Conservation (phyloP, 306 rosid species). For the Prosopis cineraria region DNA sequence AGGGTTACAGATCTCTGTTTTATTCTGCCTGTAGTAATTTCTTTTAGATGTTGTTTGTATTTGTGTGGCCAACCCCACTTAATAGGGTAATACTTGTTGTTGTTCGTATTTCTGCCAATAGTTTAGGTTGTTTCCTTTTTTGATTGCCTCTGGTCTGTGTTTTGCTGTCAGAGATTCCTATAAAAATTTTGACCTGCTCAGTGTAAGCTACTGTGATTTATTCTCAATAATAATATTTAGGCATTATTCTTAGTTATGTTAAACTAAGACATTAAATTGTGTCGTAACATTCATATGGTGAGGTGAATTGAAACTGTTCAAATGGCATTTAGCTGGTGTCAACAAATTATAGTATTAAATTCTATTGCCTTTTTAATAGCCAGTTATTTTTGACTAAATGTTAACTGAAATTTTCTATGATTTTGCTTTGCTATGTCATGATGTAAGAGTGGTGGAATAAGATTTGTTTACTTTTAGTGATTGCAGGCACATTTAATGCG, state of each 20-base stretch:
- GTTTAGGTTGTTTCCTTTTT: too few relatives aligned
- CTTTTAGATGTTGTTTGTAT: background rate
- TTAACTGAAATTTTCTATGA: slow-evolving; percentile 16
- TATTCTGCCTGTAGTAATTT: background rate
- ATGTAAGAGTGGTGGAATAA: slow-evolving; percentile 69
- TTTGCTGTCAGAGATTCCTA: too few relatives aligned
- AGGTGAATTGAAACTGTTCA: background rate
- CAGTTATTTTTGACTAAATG: slow-evolving; percentile 14
- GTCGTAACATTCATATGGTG: background rate
- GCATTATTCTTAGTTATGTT: background rate
- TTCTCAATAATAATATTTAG: too few relatives aligned
- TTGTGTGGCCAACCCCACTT: too few relatives aligned
- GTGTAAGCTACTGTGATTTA: too few relatives aligned
- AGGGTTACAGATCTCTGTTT: background rate
- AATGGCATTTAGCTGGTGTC: background rate
- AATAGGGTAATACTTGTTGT: too few relatives aligned
- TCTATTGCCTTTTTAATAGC: background rate
- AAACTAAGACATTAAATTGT: background rate
- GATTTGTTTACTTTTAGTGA: slow-evolving; percentile 88
- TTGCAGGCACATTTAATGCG: slow-evolving; percentile 99
- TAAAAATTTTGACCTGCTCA: too few relatives aligned
- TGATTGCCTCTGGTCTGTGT: too few relatives aligned
- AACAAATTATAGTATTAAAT: background rate
- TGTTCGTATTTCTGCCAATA: background rate
- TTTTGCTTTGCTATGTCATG: slow-evolving; percentile 23